phyloP scores from a whole-genome alignment of 148 eudicot species.

The Euryodendron excelsum region DNA sequence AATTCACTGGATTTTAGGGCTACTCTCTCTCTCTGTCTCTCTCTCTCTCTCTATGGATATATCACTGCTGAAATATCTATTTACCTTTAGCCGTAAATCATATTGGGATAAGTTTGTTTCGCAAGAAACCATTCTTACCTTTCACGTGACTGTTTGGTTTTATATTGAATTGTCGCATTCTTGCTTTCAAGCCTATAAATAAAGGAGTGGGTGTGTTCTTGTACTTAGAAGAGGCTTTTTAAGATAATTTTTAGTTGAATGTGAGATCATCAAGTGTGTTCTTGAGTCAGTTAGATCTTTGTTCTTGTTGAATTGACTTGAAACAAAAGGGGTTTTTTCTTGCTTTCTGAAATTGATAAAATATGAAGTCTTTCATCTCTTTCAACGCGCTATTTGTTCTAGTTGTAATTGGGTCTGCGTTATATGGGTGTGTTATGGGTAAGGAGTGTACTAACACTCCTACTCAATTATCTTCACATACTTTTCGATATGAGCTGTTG shows the following conservation, averaged over 20 bases:
- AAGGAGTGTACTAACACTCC: constrained; percentile 72
- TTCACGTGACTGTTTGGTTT: constrained; percentile 9
- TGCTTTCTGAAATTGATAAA: not conserved
- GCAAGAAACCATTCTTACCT: constrained; percentile 6
- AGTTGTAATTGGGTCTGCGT: constrained; percentile 3
- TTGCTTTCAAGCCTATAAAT: not conserved
- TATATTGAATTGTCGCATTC: not conserved
- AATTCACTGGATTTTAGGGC: not conserved
- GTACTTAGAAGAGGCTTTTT: not conserved
- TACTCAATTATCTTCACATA: constrained; percentile 50
- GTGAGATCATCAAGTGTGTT: not conserved
- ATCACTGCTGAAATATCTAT: too few relatives aligned
- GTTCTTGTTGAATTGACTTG: not conserved
- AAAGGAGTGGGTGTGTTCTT: not conserved
- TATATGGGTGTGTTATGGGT: constrained; percentile 27
- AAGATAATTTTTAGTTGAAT: not conserved
- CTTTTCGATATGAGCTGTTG: constrained; percentile 47
- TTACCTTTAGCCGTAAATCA: too few relatives aligned
- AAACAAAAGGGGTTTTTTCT: not conserved
- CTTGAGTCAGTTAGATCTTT: not conserved
- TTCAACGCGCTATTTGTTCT: not conserved
- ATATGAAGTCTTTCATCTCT: not conserved
- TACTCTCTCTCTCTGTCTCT: too few relatives aligned
- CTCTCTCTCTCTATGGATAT: too few relatives aligned
- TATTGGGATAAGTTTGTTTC: too few relatives aligned